Conservation (phyloP, 2,329 filamentous ascomycete genomes). For the Botrytis elliptica region DNA sequence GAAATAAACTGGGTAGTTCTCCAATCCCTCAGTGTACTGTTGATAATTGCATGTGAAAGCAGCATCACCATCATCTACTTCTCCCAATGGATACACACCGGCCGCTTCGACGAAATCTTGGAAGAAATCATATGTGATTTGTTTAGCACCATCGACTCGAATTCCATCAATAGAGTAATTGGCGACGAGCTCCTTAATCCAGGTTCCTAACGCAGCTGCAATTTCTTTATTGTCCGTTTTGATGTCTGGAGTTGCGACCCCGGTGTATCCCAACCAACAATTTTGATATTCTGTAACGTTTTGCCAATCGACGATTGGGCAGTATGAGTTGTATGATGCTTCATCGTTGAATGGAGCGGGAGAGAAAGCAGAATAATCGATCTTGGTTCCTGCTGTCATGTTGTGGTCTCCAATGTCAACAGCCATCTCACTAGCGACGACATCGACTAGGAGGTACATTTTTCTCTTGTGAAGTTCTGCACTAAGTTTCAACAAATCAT, state of each 20-base stretch:
- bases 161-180: slow-evolving; percentile 49
- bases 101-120: slow-evolving; percentile 51
- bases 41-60: slow-evolving; percentile 42
- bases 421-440: slow-evolving; percentile 50
- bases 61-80: slow-evolving; percentile 55
- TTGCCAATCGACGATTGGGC: slow-evolving; percentile 39
- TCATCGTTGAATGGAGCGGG: slow-evolving; percentile 26
- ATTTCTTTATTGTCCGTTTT: slow-evolving; percentile 44
- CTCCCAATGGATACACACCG: slow-evolving; percentile 60
- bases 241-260: slow-evolving; percentile 46
- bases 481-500: slow-evolving; percentile 58
- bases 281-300: slow-evolving; percentile 38
- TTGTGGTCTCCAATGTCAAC: slow-evolving; percentile 21
- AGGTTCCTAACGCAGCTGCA: slow-evolving; percentile 41
- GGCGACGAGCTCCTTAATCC: slow-evolving; percentile 42
- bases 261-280: slow-evolving; percentile 38
- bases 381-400: slow-evolving; percentile 18
- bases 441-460: slow-evolving; percentile 53
- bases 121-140: slow-evolving; percentile 53
- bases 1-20: slow-evolving; percentile 26
- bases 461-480: slow-evolving; percentile 52
- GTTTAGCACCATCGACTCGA: slow-evolving; percentile 48
- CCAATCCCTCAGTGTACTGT: slow-evolving; percentile 24
- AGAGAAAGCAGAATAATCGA: slow-evolving; percentile 27
- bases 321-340: slow-evolving; percentile 25